Base-by-base conservation (phyloP, 129 eudicot species). In the Erigeron canadensis region DNA sequence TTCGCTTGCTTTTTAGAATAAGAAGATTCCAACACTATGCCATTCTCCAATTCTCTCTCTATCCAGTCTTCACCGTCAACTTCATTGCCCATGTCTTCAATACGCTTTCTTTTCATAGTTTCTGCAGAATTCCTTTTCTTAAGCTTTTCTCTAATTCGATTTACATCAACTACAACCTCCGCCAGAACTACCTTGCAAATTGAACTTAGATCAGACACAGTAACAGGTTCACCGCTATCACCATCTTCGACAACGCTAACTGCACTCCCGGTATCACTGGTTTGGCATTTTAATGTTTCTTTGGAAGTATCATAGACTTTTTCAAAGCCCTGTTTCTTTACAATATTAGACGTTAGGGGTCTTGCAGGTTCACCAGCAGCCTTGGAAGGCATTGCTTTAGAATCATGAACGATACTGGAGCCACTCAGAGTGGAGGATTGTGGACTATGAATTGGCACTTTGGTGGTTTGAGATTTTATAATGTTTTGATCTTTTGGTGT, bases 41-140 rank as follows among this genome's bases (percentile, higher is more conserved):
- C 95, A n/a, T 73, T 63, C 76, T 88, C 95, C 54, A 89, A 79
- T 74, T 89, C 93, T 69, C 79, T 84, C 61, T 83, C 86, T 56
- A 82, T 84, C 93, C 89, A 84, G 40, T 65, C 86, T 55, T 83
- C 93, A 63, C 38, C 65, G 13, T 60, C 65, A 10, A 60, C 12
- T 12, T 79, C 73, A 68, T 65, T 74, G 53, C 55, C 84, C 72
- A 40, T 16, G 50, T 42, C 71, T 53, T 71, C 72, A 12, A 22
- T 57, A 1, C 47, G 65, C 71, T 77, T 76, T 71, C 63, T 74
- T 22, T 70, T 81, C 59, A 63, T 42, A 17, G 38, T 63, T 53
- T 70, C 72, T 43, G 71, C 75, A 34, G 34, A 11, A 80, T 57
- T 84, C 76, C 85, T 74, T 40, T 81, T 80, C 73, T 85, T 85